Evolutionary conservation across 129 eudicot genomes (phyloP).

Genomic region (Pseudognaphalium luteoalbum): DNA sequence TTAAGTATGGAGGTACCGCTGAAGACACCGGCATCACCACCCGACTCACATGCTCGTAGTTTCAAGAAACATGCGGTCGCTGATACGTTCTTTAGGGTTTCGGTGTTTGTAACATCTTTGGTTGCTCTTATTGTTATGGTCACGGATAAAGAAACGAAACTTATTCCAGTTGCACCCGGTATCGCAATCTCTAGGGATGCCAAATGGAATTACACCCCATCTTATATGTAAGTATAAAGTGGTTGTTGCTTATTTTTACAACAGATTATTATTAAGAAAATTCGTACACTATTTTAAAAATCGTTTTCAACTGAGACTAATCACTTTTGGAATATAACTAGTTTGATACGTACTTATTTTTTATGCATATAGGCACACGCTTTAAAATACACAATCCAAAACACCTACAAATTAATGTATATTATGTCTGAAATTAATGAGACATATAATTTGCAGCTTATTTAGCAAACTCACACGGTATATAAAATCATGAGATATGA

Average conservation of each 20-base stretch:
- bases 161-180: conserved; percentile 37
- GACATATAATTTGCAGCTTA: too few species aligned
- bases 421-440: too few species aligned
- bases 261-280: too few species aligned
- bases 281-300: too few species aligned
- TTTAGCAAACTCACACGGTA: neutral
- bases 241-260: too few species aligned
- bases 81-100: conserved; percentile 53
- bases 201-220: conserved; percentile 64
- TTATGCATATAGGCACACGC: too few species aligned
- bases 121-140: conserved; percentile 65
- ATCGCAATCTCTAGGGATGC: conserved; percentile 23
- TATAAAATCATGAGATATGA: neutral
- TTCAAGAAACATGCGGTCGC: conserved; percentile 29
- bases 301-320: neutral
- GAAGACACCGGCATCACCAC: conserved; percentile 18
- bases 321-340: neutral
- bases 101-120: conserved; percentile 48
- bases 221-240: conserved; percentile 85
- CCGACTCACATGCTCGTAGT: conserved; percentile 8
- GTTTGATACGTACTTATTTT: neutral
- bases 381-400: too few species aligned
- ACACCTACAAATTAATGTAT: too few species aligned
- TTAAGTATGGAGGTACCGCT: conserved; percentile 30
- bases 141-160: conserved; percentile 52